phyloP scores from a whole-genome alignment of 1,284 basidiomycete genomes.

The Cystobasidiaceae sp. region DNA sequence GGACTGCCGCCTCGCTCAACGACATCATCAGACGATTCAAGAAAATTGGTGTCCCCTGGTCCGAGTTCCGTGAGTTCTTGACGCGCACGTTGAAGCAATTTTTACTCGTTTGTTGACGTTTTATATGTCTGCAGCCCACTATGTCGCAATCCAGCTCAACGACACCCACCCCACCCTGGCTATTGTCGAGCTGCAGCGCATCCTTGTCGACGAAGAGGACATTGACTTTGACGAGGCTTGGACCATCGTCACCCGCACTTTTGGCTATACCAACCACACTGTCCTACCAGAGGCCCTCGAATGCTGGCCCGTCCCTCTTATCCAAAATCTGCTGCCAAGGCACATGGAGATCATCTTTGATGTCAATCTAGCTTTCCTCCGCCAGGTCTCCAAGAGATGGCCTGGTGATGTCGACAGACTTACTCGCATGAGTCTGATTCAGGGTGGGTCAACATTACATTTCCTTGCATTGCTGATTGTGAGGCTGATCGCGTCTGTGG shows the following conservation, averaged over 20 bases:
- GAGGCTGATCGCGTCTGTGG: no score
- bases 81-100: no score
- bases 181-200: conserved; percentile 88
- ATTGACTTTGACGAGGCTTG: conserved; percentile 75
- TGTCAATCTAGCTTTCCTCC: conserved; percentile 47
- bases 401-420: conserved; percentile 73
- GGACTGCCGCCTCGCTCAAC: conserved; percentile 66
- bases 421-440: conserved; percentile 79
- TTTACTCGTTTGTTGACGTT: no score
- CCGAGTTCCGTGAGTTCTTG: conserved; percentile 67
- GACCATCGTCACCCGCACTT: conserved; percentile 77
- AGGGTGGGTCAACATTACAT: conserved; percentile 54
- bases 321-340: conserved; percentile 71
- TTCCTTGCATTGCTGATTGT: no score
- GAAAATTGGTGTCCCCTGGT: conserved; percentile 66
- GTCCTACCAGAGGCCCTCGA: conserved; percentile 54
- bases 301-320: conserved; percentile 80
- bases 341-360: conserved; percentile 85
- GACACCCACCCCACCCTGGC: conserved; percentile 92
- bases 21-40: conserved; percentile 62
- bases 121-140: background rate
- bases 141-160: conserved; percentile 60
- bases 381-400: conserved; percentile 79
- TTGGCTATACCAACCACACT: conserved; percentile 91
- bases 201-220: conserved; percentile 77